Evolutionary conservation across 345 rosid genomes (phyloP).

Genomic region (Limnanthes douglasii): DNA sequence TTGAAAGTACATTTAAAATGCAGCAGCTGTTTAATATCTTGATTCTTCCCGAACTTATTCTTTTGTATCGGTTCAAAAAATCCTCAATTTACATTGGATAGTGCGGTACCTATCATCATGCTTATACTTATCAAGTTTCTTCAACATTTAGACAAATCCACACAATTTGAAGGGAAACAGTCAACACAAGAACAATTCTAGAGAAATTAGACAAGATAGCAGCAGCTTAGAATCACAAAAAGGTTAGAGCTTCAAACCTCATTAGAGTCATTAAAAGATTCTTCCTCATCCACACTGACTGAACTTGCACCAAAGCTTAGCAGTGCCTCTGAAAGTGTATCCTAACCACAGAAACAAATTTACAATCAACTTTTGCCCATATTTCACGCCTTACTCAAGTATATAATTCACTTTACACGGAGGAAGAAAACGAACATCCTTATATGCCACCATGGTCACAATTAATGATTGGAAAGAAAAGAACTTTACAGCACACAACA

Average conservation of each 20-base stretch:
- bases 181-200: neutral
- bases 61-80: too few species aligned
- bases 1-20: too few species aligned
- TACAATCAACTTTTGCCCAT: too few species aligned
- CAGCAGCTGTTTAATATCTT: too few species aligned
- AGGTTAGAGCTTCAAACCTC: slow-evolving; percentile 22
- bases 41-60: too few species aligned
- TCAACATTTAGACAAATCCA: neutral
- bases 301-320: slow-evolving; percentile 79
- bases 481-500: neutral
- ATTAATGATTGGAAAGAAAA: neutral
- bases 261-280: slow-evolving; percentile 21
- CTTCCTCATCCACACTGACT: slow-evolving; percentile 34
- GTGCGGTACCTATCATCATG: too few species aligned
- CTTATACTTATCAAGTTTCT: too few species aligned
- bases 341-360: slow-evolving; percentile 26
- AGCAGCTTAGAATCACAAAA: neutral
- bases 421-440: neutral
- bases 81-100: too few species aligned
- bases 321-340: slow-evolving; percentile 67
- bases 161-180: neutral
- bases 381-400: neutral
- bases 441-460: neutral
- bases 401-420: neutral
- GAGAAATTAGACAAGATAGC: neutral